phyloP scores from a whole-genome alignment of 2,329 filamentous ascomycete species.

The Myotisia sp. region DNA sequence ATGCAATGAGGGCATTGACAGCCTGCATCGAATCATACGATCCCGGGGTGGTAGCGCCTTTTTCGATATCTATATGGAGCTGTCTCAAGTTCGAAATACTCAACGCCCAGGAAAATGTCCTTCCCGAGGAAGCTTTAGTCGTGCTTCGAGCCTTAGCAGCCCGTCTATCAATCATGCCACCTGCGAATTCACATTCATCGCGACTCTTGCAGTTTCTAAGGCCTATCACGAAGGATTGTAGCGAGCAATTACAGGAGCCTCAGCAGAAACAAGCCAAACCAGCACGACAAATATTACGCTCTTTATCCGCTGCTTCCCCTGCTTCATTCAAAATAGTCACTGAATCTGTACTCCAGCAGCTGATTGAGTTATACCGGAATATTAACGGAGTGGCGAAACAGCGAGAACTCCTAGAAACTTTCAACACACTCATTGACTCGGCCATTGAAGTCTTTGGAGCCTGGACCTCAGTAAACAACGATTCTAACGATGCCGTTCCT shows the following conservation, averaged over 20 bases:
- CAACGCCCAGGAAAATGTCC: constrained; percentile 51
- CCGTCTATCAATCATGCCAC: constrained; percentile 36
- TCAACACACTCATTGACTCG: constrained; percentile 45
- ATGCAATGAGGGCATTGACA: constrained; percentile 49
- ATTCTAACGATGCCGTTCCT: constrained; percentile 26
- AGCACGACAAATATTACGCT: constrained; percentile 45
- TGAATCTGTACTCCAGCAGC: constrained; percentile 41
- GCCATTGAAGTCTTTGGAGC: constrained; percentile 43
- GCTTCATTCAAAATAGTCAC: constrained; percentile 42
- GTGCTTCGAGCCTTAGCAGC: constrained; percentile 42
- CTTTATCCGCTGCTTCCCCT: constrained; percentile 41
- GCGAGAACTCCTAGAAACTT: constrained; percentile 47
- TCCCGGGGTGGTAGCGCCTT: constrained; percentile 44
- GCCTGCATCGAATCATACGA: constrained; percentile 48
- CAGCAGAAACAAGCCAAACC: constrained; percentile 55
- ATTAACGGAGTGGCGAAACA: constrained; percentile 49
- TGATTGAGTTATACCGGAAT: constrained; percentile 47
- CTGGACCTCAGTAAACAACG: constrained; percentile 34
- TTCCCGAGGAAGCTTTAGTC: constrained; percentile 45
- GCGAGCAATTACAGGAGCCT: constrained; percentile 53
- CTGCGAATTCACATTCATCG: constrained; percentile 25
- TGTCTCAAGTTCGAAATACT: constrained; percentile 55
- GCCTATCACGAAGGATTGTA: constrained; percentile 51
- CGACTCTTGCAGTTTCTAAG: constrained; percentile 42
- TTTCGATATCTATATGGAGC: constrained; percentile 54